A percentile compares a stretch with the other conserved stretches of the same genome.
phyloP scores from a whole-genome alignment of 1,139 yeast species.

The Taphrina pruni region DNA sequence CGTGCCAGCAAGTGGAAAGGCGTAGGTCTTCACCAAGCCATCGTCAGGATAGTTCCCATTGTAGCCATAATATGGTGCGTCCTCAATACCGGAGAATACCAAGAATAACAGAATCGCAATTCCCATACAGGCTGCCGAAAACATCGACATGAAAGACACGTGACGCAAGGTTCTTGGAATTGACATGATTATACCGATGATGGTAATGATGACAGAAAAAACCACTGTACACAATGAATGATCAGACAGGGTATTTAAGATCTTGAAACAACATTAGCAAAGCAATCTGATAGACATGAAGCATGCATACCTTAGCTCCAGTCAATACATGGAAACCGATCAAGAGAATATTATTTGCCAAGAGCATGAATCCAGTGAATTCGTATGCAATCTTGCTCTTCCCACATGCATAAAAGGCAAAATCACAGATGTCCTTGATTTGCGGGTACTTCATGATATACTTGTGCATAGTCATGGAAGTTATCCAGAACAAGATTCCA shows the following conservation, averaged over 20 bases:
- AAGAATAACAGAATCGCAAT: conserved; percentile 18
- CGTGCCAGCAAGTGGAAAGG: conserved; percentile 62
- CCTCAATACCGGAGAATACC: conserved; percentile 17
- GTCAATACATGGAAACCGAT: conserved; percentile 65
- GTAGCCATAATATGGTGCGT: conserved; percentile 13
- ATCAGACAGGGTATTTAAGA: conserved; percentile 47
- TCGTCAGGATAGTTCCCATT: conserved; percentile 15
- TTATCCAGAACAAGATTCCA: conserved; percentile 58
- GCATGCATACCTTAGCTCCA: conserved; percentile 57
- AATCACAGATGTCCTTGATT: conserved; percentile 63
- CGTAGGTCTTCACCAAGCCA: conserved; percentile 48
- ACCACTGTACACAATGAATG: conserved; percentile 32
- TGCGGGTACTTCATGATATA: conserved; percentile 63
- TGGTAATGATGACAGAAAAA: conserved; percentile 3
- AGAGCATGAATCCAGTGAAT: conserved; percentile 61
- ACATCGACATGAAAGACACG: conserved; percentile 29
- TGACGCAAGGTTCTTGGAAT: conserved; percentile 29
- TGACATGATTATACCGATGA: conserved; percentile 31
- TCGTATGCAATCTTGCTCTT: conserved; percentile 62
- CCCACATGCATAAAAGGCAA: conserved; percentile 64
- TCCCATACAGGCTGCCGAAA: conserved; percentile 56
- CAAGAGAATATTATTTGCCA: conserved; percentile 62
- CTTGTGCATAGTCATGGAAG: conserved; percentile 62
- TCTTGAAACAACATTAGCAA: conserved; percentile 45
- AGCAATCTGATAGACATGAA: not conserved